Evolutionary conservation across 2,329 filamentous ascomycete genomes (phyloP).

Genomic region (Trichoderma simmonsii): DNA sequence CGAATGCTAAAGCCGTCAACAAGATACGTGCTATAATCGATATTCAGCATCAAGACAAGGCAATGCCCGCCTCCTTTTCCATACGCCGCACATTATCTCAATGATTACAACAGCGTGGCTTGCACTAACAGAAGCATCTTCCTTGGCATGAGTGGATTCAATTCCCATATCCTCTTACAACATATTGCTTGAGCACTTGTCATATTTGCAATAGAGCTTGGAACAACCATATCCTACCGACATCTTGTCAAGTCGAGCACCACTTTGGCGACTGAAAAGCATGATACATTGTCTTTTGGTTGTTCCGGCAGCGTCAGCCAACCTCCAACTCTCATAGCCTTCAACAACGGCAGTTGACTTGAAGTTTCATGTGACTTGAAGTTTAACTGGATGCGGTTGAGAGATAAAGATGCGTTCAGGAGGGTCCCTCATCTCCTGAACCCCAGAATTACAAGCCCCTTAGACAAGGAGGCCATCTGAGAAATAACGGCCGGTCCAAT

Average conservation of each 20-base stretch:
- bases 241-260: neutral
- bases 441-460: slow-evolving; percentile 40
- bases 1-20: neutral
- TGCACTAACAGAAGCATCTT: neutral
- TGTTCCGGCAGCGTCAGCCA: neutral
- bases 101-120: neutral
- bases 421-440: slow-evolving; percentile 35
- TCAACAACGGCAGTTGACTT: slow-evolving; percentile 57
- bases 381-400: slow-evolving; percentile 51
- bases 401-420: slow-evolving; percentile 57
- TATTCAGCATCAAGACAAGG: neutral
- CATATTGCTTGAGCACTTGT: neutral
- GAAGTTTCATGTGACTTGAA: slow-evolving; percentile 29
- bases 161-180: neutral
- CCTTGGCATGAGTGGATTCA: neutral
- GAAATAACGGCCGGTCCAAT: slow-evolving; percentile 68
- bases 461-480: slow-evolving; percentile 50
- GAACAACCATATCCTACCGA: slow-evolving; percentile 35
- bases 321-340: slow-evolving; percentile 50
- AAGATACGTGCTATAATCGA: neutral
- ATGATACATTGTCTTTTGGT: neutral
- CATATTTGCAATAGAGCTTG: neutral
- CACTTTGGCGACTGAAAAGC: neutral
- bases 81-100: neutral
- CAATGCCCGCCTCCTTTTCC: neutral